A percentile compares a stretch with the other conserved stretches of the same genome.
Conservation (phyloP, 331 rosid genomes). For the Malus hybrid region DNA sequence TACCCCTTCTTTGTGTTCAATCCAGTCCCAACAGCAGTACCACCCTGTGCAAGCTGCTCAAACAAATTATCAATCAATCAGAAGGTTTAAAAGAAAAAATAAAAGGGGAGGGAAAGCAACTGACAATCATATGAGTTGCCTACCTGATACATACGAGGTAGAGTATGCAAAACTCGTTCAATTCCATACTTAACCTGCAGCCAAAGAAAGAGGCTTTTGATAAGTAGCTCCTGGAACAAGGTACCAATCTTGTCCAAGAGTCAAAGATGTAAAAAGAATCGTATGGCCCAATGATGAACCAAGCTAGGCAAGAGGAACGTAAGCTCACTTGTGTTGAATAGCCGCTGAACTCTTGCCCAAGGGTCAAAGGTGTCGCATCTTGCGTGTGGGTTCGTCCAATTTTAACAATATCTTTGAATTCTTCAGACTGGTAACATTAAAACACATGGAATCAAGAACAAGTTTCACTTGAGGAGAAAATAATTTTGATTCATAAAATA, state of each 20-base stretch:
- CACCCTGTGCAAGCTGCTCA: constrained; percentile 98
- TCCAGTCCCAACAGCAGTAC: constrained; percentile 99
- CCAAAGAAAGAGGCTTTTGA: constrained; percentile 25
- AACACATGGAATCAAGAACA: not conserved
- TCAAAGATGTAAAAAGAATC: not conserved
- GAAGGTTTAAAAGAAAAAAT: constrained; percentile 18
- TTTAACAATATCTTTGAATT: constrained; percentile 93
- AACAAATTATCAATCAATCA: constrained; percentile 27
- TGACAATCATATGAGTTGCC: not conserved
- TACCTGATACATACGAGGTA: constrained; percentile 93
- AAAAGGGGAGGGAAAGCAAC: not conserved
- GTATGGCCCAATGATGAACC: not conserved
- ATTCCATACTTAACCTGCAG: constrained; percentile 84
- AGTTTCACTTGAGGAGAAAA: too few relatives aligned
- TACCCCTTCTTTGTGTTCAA: constrained; percentile 98
- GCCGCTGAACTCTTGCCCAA: constrained; percentile 98
- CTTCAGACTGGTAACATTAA: constrained; percentile 55
- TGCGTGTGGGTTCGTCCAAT: constrained; percentile 98
- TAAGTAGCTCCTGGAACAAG: not conserved
- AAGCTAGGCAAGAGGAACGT: constrained; percentile 1
- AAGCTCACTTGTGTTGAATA: constrained; percentile 82
- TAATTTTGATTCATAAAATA: not conserved
- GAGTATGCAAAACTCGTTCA: constrained; percentile 65
- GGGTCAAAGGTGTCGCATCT: constrained; percentile 98
- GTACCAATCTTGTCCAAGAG: not conserved